Conservation (phyloP, 2,329 filamentous ascomycete genomes). For the Acrocalymma vagum region DNA sequence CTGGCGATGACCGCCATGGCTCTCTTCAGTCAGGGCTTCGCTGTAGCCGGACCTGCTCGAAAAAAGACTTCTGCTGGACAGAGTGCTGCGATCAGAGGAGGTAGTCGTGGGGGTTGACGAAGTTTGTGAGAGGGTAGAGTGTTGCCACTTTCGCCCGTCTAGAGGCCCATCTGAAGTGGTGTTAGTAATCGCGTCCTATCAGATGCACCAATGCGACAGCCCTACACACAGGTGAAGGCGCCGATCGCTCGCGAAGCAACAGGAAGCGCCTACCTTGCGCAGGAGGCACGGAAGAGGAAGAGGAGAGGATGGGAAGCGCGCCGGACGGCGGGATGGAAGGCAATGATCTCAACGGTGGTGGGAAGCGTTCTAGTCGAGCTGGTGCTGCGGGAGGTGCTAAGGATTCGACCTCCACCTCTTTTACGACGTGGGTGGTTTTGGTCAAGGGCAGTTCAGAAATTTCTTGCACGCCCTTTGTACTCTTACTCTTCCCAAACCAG, state of each 20-base stretch:
- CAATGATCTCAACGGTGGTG: conserved; percentile 16
- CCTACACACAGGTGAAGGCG: too few relatives aligned
- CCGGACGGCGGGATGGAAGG: conserved; percentile 25
- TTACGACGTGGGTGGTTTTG: conserved; percentile 11
- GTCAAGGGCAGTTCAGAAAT: conserved; percentile 22
- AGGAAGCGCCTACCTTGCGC: conserved; percentile 28
- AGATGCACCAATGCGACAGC: too few relatives aligned
- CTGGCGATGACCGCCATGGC: conserved; percentile 17
- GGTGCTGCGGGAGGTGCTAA: conserved; percentile 19
- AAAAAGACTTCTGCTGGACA: conserved; percentile 29
- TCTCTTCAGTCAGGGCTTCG: conserved; percentile 24
- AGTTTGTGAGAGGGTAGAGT: conserved; percentile 24
- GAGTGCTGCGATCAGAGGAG: conserved; percentile 17
- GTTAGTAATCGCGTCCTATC: conserved; percentile 13
- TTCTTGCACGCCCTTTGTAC: conserved; percentile 34
- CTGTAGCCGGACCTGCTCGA: conserved; percentile 25
- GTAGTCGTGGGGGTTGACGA: conserved; percentile 28
- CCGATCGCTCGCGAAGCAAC: conserved; percentile 11
- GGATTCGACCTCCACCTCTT: conserved; percentile 9
- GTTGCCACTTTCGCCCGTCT: conserved; percentile 19
- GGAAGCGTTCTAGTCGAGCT: conserved; percentile 18
- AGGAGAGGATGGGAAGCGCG: conserved; percentile 26
- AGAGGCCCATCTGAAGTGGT: conserved; percentile 7
- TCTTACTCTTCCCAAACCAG: conserved; percentile 30
- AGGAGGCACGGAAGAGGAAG: conserved; percentile 20